Conservation (phyloP, 1,139 yeast genomes). For the Taiozyma sp. region DNA sequence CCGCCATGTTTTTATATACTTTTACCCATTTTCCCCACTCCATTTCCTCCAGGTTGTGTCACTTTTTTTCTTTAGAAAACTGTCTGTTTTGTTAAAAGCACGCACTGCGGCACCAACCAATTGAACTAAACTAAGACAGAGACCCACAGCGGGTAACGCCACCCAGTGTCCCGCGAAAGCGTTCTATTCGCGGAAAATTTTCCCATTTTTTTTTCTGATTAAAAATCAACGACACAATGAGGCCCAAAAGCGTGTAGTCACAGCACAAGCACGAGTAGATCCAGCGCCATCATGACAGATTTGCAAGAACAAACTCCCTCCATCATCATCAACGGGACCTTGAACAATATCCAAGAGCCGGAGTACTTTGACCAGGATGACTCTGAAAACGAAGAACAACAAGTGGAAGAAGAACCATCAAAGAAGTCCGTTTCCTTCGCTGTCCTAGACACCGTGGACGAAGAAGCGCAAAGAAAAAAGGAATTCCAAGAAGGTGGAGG, state of each 20-base stretch:
- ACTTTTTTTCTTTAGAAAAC: no score
- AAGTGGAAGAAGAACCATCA: conserved; percentile 35
- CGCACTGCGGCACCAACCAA: not conserved
- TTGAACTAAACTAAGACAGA: not conserved
- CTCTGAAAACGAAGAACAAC: conserved; percentile 26
- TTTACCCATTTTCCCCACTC: not conserved
- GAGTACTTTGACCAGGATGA: conserved; percentile 32
- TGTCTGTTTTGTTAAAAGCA: no score
- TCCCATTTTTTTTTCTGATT: not conserved
- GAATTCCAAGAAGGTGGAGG: conserved; percentile 99
- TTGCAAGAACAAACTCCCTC: conserved; percentile 82
- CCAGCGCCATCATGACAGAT: conserved; percentile 33
- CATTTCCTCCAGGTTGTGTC: no score
- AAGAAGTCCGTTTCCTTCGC: conserved; percentile 85
- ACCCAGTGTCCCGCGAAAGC: not conserved
- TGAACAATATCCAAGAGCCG: conserved; percentile 45
- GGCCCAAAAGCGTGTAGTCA: not conserved
- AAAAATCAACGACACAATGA: not conserved
- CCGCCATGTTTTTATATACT: not conserved
- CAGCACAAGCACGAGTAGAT: not conserved
- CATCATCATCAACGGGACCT: conserved; percentile 73
- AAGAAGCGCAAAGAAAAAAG: conserved; percentile 66
- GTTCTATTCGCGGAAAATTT: not conserved
- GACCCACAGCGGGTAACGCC: not conserved
- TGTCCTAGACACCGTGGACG: conserved; percentile 58